Evolutionary conservation across 2,329 filamentous ascomycete species (phyloP), one percentile per base, ranked within the genome.

Genomic region (Lachnellula cervina): DNA sequence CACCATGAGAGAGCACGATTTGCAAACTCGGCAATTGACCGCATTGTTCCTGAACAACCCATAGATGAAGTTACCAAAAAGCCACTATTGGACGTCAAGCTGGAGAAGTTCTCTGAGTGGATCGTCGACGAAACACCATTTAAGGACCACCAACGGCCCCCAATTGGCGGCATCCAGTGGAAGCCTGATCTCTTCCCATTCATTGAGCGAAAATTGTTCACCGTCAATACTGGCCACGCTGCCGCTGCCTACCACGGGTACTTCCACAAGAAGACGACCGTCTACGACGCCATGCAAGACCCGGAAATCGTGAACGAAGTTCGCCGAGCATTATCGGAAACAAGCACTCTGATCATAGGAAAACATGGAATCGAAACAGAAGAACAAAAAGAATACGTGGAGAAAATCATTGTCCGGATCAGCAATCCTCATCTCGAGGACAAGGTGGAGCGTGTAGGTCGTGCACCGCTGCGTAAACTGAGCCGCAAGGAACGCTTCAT

Each of bases 41-140:
- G 94, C 59, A 99, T 99, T 71, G 94, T 97, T 23, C 94, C 94
- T 14, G 89, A 90, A 44, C 94, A 97, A 76, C 86, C 90, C 59
- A 76, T 83, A 50, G 77, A 89, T 66, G 83, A 28, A 9, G 7
- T 8, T 8, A 28, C 25, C 6, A 11, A 11, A 11, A 32, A 11
- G 8, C 28, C 87, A 23, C 91, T 91, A 54, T 81, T 99, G 45
- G 86, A 97, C 69, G 94, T 99, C 64, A 92, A 87, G 68, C 91
- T 99, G 48, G 94, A 99, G 81, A 94, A 94, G 77, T 99, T 97
- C 80, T 97, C 90, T 77, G 94, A 99, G 78, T 99, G 94, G 94
- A 93, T 94, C 40, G 92, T 99, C 51, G 94, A 99, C 71, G 78
- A 84, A 71, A 87, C 84, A 45, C 93, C 93, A 2, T 97, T 97